Base-by-base conservation (phyloP, 2,329 filamentous ascomycete genomes). In the Aspergillus pseudonomiae region DNA sequence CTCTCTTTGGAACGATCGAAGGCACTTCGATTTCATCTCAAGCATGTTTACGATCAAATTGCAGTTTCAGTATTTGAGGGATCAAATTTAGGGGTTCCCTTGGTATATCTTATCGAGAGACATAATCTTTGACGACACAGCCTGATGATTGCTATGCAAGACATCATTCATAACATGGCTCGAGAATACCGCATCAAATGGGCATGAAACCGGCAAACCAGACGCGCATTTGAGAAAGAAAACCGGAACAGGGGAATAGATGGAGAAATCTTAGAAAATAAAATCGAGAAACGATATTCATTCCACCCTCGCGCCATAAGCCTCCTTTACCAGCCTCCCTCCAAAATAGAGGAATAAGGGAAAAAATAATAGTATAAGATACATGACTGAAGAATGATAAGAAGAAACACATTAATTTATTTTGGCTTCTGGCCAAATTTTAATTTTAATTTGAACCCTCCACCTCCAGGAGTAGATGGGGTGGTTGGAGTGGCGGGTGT, bases 381-480 rank as follows among this genome's bases (percentile, higher is more conserved):
- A 67, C 61, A 69, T 24, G 59, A 65, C 64, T 64, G 61, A 60
- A 43, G 45, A 50, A 55, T 52, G 30, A 39, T 55, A 34, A 26
- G 36, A 36, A 41, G 39, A 21, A 30, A 56, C 28, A 59, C 57
- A 52, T 62, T 62, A 63, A 28, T 36, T 68, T 69, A 77, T 71
- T 77, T 75, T 48, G 69, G 66, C 64, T 74, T 72, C 52, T 72
- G 69, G 58, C 74, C 75, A 57, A 80, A 70, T 61, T 78, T 80
- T 58, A 80, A 67, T 68, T 81, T 82, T 21, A 82, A 67, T 66
- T 81, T 82, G 56, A 81, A 66, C 39, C 77, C 76, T 21, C 45
- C 45, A 48, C 77, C 74, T 28, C 73, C 73, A 48, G 74, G 75
- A 1, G 73, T 74, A 16, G 74, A 68, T 12, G 77, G 72, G 4